These are phyloP conservation scores for Pseudopyricularia cyperi DNA, from an alignment of 2,329 filamentous ascomycete species.

Conservation along the genomic window DNA sequence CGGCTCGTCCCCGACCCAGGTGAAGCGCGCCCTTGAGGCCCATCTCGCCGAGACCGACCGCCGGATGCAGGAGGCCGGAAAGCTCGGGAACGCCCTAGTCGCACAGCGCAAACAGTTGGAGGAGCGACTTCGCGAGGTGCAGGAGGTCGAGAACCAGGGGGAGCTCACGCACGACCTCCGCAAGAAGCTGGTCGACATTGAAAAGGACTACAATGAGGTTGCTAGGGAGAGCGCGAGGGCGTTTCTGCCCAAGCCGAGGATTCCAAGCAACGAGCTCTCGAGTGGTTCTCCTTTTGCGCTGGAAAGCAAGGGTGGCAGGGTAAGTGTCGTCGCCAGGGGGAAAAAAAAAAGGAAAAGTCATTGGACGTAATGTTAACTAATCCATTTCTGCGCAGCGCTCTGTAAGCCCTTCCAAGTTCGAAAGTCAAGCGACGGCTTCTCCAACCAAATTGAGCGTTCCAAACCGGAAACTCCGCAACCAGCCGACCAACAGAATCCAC, in stretches of 20 bases:
- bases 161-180: slow-evolving; percentile 76
- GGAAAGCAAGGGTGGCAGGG: slow-evolving; percentile 37
- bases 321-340: slow-evolving; percentile 24
- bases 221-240: slow-evolving; percentile 80
- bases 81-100: slow-evolving; percentile 74
- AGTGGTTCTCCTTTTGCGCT: slow-evolving; percentile 38
- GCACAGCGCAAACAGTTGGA: slow-evolving; percentile 75
- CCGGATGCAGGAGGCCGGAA: slow-evolving; percentile 80
- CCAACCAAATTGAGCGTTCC: slow-evolving; percentile 82
- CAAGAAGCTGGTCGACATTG: slow-evolving; percentile 71
- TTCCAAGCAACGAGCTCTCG: slow-evolving; percentile 53
- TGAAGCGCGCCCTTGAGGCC: slow-evolving; percentile 77
- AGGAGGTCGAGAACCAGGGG: slow-evolving; percentile 60
- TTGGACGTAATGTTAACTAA: neutral
- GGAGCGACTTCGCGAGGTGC: slow-evolving; percentile 73
- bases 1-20: slow-evolving; percentile 68
- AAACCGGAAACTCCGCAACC: slow-evolving; percentile 79
- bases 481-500: slow-evolving; percentile 75
- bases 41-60: slow-evolving; percentile 89
- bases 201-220: slow-evolving; percentile 91
- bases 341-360: too few relatives aligned
- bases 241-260: slow-evolving; percentile 73
- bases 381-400: slow-evolving; percentile 38
- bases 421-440: slow-evolving; percentile 71
- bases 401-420: slow-evolving; percentile 64